These are phyloP conservation scores for Mucor piriformis DNA, from an alignment of 371 early-diverging fungal species.

Conservation along the genomic window DNA sequence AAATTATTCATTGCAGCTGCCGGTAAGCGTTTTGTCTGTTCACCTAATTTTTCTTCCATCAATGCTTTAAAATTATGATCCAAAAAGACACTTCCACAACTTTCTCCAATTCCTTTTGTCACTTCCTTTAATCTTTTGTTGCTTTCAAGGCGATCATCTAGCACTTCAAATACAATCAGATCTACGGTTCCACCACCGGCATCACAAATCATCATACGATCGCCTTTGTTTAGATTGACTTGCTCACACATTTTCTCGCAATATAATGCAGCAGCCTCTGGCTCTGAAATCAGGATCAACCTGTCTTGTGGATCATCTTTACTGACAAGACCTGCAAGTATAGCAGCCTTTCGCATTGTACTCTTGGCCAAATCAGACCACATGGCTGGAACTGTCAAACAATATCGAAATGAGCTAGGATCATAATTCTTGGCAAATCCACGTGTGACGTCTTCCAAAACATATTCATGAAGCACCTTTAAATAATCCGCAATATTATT, in stretches of 20 bases:
- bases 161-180: conserved; percentile 52
- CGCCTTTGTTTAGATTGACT: conserved; percentile 49
- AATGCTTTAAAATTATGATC: conserved; percentile 50
- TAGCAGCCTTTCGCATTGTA: conserved; percentile 59
- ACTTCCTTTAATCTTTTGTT: conserved; percentile 50
- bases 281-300: conserved; percentile 59
- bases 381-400: conserved; percentile 54
- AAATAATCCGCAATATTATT: conserved; percentile 47
- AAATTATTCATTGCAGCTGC: conserved; percentile 49
- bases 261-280: conserved; percentile 65
- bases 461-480: conserved; percentile 38
- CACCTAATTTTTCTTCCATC: conserved; percentile 47
- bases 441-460: conserved; percentile 40
- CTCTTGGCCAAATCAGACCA: conserved; percentile 59
- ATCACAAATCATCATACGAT: conserved; percentile 65
- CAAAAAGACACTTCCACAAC: conserved; percentile 61
- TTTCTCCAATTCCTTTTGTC: conserved; percentile 65
- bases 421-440: conserved; percentile 51
- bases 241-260: conserved; percentile 58
- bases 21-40: conserved; percentile 35
- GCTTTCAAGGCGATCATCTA: conserved; percentile 26
- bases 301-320: conserved; percentile 55
- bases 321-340: conserved; percentile 51
- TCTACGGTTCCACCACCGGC: conserved; percentile 70
- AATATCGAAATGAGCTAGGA: conserved; percentile 46